Conservation (phyloP, 305 asterid genomes). For the Withania somnifera region DNA sequence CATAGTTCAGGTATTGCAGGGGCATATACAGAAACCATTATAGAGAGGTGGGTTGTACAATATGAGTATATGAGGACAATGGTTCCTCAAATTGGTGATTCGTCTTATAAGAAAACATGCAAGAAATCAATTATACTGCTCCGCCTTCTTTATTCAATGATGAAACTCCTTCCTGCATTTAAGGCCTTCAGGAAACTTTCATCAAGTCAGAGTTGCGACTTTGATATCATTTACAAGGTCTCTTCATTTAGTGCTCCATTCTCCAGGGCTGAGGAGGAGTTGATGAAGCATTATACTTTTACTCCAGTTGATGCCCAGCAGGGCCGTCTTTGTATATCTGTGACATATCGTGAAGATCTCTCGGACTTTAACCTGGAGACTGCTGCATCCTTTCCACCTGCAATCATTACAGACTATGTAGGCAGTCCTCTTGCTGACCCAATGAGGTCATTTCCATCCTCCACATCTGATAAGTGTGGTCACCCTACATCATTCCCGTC, state of each 20-base stretch:
- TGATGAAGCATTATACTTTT: slow-evolving; percentile 65
- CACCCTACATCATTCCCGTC: slow-evolving; percentile 40
- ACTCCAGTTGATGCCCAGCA: slow-evolving; percentile 74
- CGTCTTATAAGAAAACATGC: slow-evolving; percentile 64
- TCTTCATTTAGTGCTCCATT: slow-evolving; percentile 70
- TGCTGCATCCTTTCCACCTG: slow-evolving; percentile 60
- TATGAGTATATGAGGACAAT: slow-evolving; percentile 48
- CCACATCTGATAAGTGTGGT: slow-evolving; percentile 30
- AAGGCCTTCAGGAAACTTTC: slow-evolving; percentile 70
- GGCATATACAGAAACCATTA: slow-evolving; percentile 43
- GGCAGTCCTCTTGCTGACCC: slow-evolving; percentile 96
- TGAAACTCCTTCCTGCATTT: slow-evolving; percentile 89
- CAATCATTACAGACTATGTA: slow-evolving; percentile 81
- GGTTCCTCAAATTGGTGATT: slow-evolving; percentile 54
- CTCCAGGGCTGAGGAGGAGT: slow-evolving; percentile 57
- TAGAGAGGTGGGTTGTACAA: slow-evolving; percentile 92
- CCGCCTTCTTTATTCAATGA: slow-evolving; percentile 67
- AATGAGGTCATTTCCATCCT: slow-evolving; percentile 61
- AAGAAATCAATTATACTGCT: slow-evolving; percentile 69
- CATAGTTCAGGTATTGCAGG: slow-evolving; percentile 30
- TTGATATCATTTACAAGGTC: slow-evolving; percentile 76
- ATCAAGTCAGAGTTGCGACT: slow-evolving; percentile 54
- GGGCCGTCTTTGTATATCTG: slow-evolving; percentile 75
- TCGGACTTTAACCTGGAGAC: slow-evolving; percentile 67
- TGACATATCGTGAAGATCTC: slow-evolving; percentile 64